Evolutionary conservation across 148 eudicot species (phyloP).

Genomic region (Polygonum aviculare): DNA sequence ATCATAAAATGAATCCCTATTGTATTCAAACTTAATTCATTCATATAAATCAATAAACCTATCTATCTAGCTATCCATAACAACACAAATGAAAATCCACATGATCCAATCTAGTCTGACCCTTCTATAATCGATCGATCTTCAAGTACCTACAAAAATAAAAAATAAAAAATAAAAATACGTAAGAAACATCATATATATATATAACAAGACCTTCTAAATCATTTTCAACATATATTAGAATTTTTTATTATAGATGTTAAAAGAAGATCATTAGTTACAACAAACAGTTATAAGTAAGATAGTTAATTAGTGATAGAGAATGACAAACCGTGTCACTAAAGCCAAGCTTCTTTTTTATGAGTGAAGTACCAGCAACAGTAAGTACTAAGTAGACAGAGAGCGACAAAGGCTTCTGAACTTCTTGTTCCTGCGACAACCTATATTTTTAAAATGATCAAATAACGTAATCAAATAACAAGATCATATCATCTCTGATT

Average conservation of each 20-base stretch:
- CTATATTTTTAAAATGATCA: constrained; percentile 34
- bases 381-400: constrained; percentile 60
- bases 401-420: constrained; percentile 98
- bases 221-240: background rate
- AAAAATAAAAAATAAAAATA: no score
- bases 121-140: no score
- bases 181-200: no score
- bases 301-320: background rate
- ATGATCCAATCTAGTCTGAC: no score
- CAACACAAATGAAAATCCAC: no score
- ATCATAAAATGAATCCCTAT: no score
- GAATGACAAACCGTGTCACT: constrained; percentile 83
- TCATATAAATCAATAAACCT: no score
- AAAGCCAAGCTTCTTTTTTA: constrained; percentile 94
- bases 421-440: constrained; percentile 97
- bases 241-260: background rate
- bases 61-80: no score
- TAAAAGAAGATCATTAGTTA: background rate
- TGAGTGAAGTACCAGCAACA: constrained; percentile 91
- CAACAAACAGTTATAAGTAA: background rate
- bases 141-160: no score
- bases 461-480: constrained; percentile 17
- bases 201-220: no score
- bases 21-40: no score
- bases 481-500: background rate